Base-by-base conservation (phyloP, 495 filamentous ascomycete species). In the Neurospora tetraspora region DNA sequence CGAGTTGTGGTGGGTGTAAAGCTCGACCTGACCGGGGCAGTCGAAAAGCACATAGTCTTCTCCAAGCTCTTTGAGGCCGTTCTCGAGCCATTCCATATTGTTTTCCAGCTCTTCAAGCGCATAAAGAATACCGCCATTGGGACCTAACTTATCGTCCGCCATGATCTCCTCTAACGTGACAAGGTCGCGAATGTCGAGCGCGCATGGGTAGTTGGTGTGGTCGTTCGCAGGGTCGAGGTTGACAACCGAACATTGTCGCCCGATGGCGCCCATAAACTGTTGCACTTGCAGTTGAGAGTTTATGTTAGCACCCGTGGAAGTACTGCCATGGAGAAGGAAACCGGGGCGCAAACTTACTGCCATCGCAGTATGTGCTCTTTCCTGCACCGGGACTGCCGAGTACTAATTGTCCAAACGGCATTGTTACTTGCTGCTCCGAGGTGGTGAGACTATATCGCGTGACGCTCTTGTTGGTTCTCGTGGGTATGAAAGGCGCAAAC, bases 191-290 rank as follows among this genome's bases (percentile, higher is more conserved):
- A 99, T 92, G 80, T 98, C 96, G 78, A 99, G 87, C 69, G 94
- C 94, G 82, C 91, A 93, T 5, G 90, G 89, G 77, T 94, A 95
- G 45, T 84, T 89, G 3, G 89, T 91, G 68, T 86, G 85, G 78
- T 99, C 96, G 85, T 99, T 99, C 65, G 96, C 96, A 40, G 96
- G 96, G 83, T 99, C 96, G 74, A 99, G 91, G 82, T 99, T 99
- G 72, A 97, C 92, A 47, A 97, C 88, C 14, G 94, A 96, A 84
- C 93, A 97, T 83, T 96, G 94, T 45, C 96, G 91, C 47, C 93
- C 93, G 78, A 99, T 97, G 69, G 96, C 94, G 71, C 89, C 89
- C 85, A 98, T 91, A 86, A 98, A 98, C 83, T 99, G 96, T 76
- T 97, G 93, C 93, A 99, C 86, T 88, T 34, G 34, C 45, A 71